These are phyloP conservation scores for Camelina neglecta DNA, from an alignment of 345 rosid genomes.

Conservation along the genomic window DNA sequence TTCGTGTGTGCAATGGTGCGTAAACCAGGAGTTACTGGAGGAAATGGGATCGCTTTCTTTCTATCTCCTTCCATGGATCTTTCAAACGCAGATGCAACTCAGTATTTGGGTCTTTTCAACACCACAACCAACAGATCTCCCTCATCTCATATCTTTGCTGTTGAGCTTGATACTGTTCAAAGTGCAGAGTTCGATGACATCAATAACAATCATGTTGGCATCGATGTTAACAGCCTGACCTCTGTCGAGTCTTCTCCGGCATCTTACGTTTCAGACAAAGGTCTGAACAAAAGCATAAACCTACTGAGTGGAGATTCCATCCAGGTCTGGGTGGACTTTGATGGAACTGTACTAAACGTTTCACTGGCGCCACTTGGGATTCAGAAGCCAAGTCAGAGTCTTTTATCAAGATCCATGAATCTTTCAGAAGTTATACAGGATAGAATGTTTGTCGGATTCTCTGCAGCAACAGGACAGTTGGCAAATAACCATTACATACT, in stretches of 20 bases:
- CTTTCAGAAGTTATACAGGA: constrained; percentile 50
- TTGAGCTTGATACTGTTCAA: constrained; percentile 64
- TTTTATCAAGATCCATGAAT: constrained; percentile 51
- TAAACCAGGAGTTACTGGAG: constrained; percentile 34
- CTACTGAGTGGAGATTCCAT: constrained; percentile 55
- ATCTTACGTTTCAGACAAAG: constrained; percentile 42
- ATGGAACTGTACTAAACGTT: constrained; percentile 51
- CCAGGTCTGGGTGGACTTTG: constrained; percentile 68
- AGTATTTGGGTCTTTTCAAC: constrained; percentile 62
- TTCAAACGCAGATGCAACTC: constrained; percentile 28
- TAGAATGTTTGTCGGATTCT: constrained; percentile 64
- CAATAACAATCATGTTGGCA: constrained; percentile 62
- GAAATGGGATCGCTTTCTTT: constrained; percentile 56
- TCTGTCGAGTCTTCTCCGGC: constrained; percentile 52
- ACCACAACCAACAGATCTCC: constrained; percentile 35
- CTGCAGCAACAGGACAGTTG: constrained; percentile 58
- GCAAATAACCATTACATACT: constrained; percentile 55
- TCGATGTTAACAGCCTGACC: constrained; percentile 52
- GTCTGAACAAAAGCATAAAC: constrained; percentile 34
- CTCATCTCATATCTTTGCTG: constrained; percentile 57
- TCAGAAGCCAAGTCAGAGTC: constrained; percentile 52
- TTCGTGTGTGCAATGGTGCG: constrained; percentile 57
- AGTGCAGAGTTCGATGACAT: constrained; percentile 57
- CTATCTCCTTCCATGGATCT: constrained; percentile 49
- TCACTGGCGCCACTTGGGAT: constrained; percentile 48